Conservation (phyloP, 371 early-diverging fungal genomes). For the Lichtheimia ornata region DNA sequence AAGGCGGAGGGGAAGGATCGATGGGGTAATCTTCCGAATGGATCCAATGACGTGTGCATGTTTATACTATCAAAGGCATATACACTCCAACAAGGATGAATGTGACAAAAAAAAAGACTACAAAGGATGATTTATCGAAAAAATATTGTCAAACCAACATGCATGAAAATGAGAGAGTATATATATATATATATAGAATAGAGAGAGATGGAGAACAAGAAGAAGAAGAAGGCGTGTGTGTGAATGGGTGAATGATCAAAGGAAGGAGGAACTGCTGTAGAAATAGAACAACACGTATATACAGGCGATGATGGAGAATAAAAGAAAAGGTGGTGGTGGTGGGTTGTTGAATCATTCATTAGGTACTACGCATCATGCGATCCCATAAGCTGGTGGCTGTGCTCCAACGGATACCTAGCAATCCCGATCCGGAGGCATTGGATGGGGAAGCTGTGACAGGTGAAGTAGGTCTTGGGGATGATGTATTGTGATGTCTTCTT, state of each 20-base stretch:
- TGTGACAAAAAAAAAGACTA: too few species aligned
- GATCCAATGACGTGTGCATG: too few species aligned
- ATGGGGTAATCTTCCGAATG: too few species aligned
- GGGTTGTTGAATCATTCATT: too few species aligned
- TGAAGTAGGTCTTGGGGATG: slow-evolving; percentile 5
- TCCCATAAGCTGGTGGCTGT: slow-evolving; percentile 7
- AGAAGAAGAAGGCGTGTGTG: too few species aligned
- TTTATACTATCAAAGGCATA: too few species aligned
- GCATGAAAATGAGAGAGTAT: neutral
- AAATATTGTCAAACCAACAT: too few species aligned
- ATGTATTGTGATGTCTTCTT: neutral
- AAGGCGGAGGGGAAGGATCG: too few species aligned
- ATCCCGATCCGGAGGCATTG: neutral
- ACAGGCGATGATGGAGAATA: neutral
- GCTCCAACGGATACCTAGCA: slow-evolving; percentile 3
- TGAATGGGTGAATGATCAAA: neutral
- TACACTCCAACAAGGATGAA: too few species aligned
- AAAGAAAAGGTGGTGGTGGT: neutral
- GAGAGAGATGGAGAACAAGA: neutral
- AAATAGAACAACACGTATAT: neutral
- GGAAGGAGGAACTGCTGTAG: neutral
- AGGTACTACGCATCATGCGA: slow-evolving; percentile 6
- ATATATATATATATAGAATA: neutral
- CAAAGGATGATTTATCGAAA: too few species aligned
- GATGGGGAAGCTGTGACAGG: neutral